Evolutionary conservation across 2,329 filamentous ascomycete genomes (phyloP), one percentile per base, ranked within the genome.

Genomic region (Fusarium algeriense): DNA sequence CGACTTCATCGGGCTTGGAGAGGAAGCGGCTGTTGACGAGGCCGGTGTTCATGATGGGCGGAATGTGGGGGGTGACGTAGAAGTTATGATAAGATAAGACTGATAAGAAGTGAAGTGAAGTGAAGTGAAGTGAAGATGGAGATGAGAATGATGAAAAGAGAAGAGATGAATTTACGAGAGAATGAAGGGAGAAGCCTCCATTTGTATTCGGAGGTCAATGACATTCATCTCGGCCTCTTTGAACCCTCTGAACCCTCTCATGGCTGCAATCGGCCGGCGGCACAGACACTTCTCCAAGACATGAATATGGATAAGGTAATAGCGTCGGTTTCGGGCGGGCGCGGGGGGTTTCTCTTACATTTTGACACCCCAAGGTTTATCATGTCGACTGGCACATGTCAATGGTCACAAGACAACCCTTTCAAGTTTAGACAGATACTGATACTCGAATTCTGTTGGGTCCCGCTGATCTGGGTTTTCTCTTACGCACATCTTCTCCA

Each of bases 1-100:
- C 96, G 71, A 99, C 87, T 78, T 98, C 91, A 78, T 93, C 87
- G 35, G 90, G 89, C 78, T 91, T 87, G 71, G 91, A 86, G 75
- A 98, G 91, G 85, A 98, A 98, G 79, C 92, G 94, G 80, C 86
- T 87, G 73, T 84, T 80, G 72, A 89, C 80, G 80, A 86, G 85
- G 60, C 85, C 85, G 57, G 85, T 87, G 76, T 86, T 85, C 84
- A 88, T 86, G 70, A 67, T 76, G 45, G 41, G 59, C 64, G 56
- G 67, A 70, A 70, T 59, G 60, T 64, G 73, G 70, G 71, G 70
- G 69, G 48, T 76, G 75, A 76, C 75, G 75, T 76, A 70, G 73
- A 44, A 60, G 54, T 41, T 28, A 50, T 55, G 70, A 73, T 75
- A 58, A 59, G 59, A 63, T 57, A 66, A 64, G 60, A 46, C 37